Evolutionary conservation across 257 asterid genomes (phyloP).

Genomic region (Oldenlandia corymbosa): DNA sequence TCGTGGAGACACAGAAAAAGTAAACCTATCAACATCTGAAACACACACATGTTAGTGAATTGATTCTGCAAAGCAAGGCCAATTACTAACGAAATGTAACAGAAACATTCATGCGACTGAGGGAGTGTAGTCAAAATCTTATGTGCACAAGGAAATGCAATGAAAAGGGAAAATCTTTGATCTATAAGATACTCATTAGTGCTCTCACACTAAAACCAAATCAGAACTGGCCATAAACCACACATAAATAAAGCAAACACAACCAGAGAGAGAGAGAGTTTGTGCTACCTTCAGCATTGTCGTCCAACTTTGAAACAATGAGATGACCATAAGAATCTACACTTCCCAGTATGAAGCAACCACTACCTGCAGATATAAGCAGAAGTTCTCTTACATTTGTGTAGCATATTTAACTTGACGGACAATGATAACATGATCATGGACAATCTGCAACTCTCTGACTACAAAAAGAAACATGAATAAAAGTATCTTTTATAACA

Average conservation of each 20-base stretch:
- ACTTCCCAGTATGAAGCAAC: slow-evolving; percentile 70
- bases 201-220: slow-evolving; percentile 4
- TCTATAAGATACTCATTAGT: neutral
- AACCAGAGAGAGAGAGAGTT: slow-evolving; percentile 5
- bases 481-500: neutral
- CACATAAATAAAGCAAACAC: neutral
- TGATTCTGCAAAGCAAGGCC: no score
- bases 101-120: neutral
- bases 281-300: slow-evolving; percentile 46
- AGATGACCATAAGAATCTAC: slow-evolving; percentile 85
- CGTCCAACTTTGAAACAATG: slow-evolving; percentile 72
- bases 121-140: neutral
- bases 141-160: neutral
- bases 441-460: neutral
- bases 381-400: neutral
- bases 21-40: slow-evolving; percentile 50
- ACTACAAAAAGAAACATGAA: neutral
- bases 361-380: slow-evolving; percentile 38
- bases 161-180: neutral
- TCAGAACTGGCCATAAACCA: neutral
- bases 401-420: neutral
- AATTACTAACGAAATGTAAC: no score
- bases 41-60: slow-evolving; percentile 14
- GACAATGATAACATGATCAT: no score
- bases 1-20: slow-evolving; percentile 71